These are phyloP conservation scores for Rosa hybrid DNA, from an alignment of 331 rosid genomes.

Conservation along the genomic window DNA sequence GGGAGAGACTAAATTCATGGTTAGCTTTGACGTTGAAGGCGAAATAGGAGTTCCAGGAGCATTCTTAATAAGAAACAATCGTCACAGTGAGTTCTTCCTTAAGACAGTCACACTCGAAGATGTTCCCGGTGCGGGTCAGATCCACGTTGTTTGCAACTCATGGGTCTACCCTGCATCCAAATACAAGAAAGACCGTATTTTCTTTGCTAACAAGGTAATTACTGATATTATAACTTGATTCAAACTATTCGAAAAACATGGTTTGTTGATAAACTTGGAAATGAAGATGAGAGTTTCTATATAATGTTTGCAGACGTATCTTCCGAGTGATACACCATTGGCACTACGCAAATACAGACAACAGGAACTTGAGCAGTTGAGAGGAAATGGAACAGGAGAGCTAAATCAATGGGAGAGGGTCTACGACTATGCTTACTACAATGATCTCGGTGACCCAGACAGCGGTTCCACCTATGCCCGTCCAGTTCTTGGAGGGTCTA, in stretches of 20 bases:
- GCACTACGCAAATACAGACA: slow-evolving; percentile 37
- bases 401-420: slow-evolving; percentile 48
- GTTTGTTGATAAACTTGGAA: neutral
- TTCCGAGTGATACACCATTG: slow-evolving; percentile 47
- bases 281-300: neutral
- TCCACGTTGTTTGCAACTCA: slow-evolving; percentile 55
- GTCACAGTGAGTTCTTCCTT: slow-evolving; percentile 40
- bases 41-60: slow-evolving; percentile 55
- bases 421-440: slow-evolving; percentile 53
- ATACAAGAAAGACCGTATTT: slow-evolving; percentile 38
- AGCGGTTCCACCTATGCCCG: slow-evolving; percentile 21
- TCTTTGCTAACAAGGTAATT: slow-evolving; percentile 50
- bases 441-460: slow-evolving; percentile 53
- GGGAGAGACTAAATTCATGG: slow-evolving; percentile 26
- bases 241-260: neutral
- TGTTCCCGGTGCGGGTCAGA: slow-evolving; percentile 47
- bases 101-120: slow-evolving; percentile 47
- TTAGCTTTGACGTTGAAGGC: slow-evolving; percentile 35
- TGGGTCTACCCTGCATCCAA: slow-evolving; percentile 45
- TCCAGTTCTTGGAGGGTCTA: slow-evolving; percentile 47
- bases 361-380: slow-evolving; percentile 39
- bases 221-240: neutral
- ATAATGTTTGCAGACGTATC: slow-evolving; percentile 34
- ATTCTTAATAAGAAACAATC: slow-evolving; percentile 31
- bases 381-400: slow-evolving; percentile 54